Evolutionary conservation across 805 yeast genomes (phyloP), one percentile per base, ranked within the genome.

Genomic region (Metschnikowia bowlesiae): DNA sequence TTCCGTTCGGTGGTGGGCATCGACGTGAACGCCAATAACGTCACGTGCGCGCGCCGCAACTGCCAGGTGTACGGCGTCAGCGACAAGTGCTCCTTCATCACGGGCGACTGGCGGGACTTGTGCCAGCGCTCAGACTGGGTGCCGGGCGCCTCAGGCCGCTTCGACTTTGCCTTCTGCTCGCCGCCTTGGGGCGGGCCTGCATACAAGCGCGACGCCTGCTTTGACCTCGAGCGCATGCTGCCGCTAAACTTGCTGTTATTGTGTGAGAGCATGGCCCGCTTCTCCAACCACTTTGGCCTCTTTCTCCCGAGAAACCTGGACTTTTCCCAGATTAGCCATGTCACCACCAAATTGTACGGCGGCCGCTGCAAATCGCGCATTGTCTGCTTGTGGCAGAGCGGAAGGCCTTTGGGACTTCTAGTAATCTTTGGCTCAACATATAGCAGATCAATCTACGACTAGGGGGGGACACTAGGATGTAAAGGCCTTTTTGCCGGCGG

Each of bases 121-220:
- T 44, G 58, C 7, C 52, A 54, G 26, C 47, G 52, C 10, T 44
- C 50, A 28, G 61, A 59, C 29, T 73, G 77, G 77, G 60, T 70
- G 4, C 76, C 76, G 0, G 53, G 56, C 2, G 39, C 67, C 4
- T 45, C 62, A n/a, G 9, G 45, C 0, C 53, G 51, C 26, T 74
- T 79, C 36, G 86, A 81, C 56, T 71, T 83, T 46, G 73, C 81
- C 8, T 87, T 85, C 67, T 76, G 82, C n/a, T 85, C 92, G 1
- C 95, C 95, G 1, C 95, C 95, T 0, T 88, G 95, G 96, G 95
- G 94, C 33, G 96, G 96, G 0, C 86, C 89, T 0, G 62, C 66
- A 2, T 88, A 87, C 63, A 66, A 69, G 44, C 58, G 64, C 26
- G 55, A 43, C 32, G 50, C 47, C 10, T 44, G 48, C 2, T 84